These are phyloP conservation scores for Angophora floribunda DNA, from an alignment of 345 rosid genomes.

Conservation along the genomic window DNA sequence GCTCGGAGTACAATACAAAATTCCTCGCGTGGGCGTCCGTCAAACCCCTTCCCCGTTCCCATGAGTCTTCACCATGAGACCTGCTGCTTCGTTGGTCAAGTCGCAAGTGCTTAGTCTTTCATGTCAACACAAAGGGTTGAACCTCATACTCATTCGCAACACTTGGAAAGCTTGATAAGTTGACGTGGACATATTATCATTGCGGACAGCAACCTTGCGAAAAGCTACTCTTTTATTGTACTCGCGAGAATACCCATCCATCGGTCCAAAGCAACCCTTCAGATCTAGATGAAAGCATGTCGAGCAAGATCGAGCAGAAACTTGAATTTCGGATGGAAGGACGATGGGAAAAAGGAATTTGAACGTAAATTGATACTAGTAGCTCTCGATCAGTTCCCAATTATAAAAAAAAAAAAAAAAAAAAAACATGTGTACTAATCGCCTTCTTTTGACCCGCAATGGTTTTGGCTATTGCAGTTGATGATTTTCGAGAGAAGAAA, in stretches of 20 bases:
- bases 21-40: neutral
- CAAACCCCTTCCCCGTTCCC: neutral
- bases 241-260: fast-evolving
- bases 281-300: neutral
- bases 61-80: neutral
- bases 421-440: neutral
- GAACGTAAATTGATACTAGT: neutral
- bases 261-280: neutral
- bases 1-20: fast-evolving
- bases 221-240: neutral
- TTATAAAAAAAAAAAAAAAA: neutral
- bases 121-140: neutral
- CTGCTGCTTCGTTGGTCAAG: neutral
- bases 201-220: fast-evolving
- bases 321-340: neutral
- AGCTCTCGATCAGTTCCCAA: neutral
- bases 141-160: neutral
- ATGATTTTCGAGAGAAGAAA: neutral
- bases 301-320: neutral
- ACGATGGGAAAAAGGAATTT: neutral
- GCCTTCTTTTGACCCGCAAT: neutral
- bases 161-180: neutral
- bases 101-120: neutral
- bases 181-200: neutral
- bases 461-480: neutral